These are phyloP conservation scores for Xylona heveae DNA, from an alignment of 495 filamentous ascomycete genomes.

Conservation along the genomic window DNA sequence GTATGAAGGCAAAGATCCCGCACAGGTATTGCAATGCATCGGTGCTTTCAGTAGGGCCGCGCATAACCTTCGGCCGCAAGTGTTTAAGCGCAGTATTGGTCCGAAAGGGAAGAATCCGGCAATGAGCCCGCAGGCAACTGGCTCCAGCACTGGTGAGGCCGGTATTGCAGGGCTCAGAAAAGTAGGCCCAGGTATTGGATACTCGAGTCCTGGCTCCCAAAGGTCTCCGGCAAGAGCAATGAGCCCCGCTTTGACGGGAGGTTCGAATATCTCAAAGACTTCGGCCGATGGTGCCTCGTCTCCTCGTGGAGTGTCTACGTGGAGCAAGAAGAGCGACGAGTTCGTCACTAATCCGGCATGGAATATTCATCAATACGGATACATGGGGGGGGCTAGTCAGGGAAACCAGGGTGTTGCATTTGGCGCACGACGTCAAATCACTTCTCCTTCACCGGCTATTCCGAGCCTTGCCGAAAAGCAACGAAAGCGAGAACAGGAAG, in stretches of 20 bases:
- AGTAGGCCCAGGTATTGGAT: constrained; percentile 33
- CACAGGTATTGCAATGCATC: constrained; percentile 88
- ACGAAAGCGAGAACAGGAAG: constrained; percentile 35
- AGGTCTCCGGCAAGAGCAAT: constrained; percentile 11
- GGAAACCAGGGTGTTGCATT: constrained; percentile 87
- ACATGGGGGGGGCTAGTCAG: constrained; percentile 95
- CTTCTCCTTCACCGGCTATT: constrained; percentile 54
- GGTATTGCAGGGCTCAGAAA: constrained; percentile 31
- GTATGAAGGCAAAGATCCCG: constrained; percentile 88
- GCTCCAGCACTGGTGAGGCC: constrained; percentile 16
- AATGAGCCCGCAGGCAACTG: constrained; percentile 52
- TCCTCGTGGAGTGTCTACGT: constrained; percentile 48
- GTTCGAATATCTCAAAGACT: constrained; percentile 16
- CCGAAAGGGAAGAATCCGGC: constrained; percentile 34
- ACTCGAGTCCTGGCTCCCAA: constrained; percentile 8
- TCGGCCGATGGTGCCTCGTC: constrained; percentile 16
- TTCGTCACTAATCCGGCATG: constrained; percentile 68
- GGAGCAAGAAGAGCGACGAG: constrained; percentile 74
- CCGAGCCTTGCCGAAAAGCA: constrained; percentile 51
- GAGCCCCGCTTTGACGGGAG: constrained; percentile 33
- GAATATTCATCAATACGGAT: constrained; percentile 98
- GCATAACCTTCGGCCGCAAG: constrained; percentile 47
- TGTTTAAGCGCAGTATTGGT: constrained; percentile 53
- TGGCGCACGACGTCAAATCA: constrained; percentile 82
- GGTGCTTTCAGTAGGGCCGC: constrained; percentile 79